Conservation (phyloP, 2,329 filamentous ascomycete genomes). For the Colletotrichum viniferum region DNA sequence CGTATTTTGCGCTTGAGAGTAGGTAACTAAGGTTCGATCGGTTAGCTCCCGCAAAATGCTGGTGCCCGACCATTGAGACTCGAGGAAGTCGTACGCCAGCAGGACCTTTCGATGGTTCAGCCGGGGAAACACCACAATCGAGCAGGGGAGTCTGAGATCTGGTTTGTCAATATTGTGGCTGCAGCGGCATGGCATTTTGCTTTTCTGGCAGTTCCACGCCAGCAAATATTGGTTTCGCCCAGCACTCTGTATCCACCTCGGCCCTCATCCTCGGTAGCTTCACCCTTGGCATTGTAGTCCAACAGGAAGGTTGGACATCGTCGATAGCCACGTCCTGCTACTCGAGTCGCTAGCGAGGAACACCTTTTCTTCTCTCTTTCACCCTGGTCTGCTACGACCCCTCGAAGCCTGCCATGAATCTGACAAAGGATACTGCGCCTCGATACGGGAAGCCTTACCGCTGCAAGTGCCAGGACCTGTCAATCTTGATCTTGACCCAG, state of each 20-base stretch:
- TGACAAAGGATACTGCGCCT: constrained; percentile 14
- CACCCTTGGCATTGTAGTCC: not conserved
- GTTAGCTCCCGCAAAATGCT: not conserved
- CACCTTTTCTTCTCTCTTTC: not conserved
- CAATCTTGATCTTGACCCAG: not conserved
- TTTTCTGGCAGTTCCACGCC: not conserved
- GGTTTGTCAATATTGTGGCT: not conserved
- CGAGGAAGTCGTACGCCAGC: not conserved
- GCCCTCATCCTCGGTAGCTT: not conserved
- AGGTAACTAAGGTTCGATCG: not conserved
- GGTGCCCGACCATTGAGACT: not conserved
- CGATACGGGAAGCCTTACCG: not conserved
- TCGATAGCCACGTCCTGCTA: not conserved
- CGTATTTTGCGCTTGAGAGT: not conserved
- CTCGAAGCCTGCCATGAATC: not conserved
- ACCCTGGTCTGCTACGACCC: not conserved
- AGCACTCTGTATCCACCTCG: not conserved
- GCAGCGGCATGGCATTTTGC: not conserved
- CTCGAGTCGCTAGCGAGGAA: not conserved
- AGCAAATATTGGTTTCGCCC: not conserved
- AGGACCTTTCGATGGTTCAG: not conserved
- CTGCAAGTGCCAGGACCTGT: not conserved
- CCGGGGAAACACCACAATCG: not conserved
- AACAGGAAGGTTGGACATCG: not conserved
- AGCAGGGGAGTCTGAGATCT: not conserved